phyloP scores from a whole-genome alignment of 345 rosid species.

The Garcia nutans region DNA sequence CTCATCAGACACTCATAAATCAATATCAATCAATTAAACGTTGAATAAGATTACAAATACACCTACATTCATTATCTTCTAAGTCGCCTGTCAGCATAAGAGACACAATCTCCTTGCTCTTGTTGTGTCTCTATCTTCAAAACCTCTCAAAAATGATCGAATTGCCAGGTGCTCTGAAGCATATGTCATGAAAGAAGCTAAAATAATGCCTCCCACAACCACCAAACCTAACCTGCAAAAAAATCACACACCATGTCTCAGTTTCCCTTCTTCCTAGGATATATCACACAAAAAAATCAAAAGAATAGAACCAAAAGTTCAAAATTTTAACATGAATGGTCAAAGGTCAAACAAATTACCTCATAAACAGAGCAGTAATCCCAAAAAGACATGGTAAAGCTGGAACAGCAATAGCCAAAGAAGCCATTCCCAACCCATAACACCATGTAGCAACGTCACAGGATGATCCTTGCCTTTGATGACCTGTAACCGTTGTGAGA shows the following conservation, averaged over 20 bases:
- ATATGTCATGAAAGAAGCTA: slow-evolving; percentile 89
- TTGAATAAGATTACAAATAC: slow-evolving; percentile 22
- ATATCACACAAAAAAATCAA: background rate
- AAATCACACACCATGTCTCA: background rate
- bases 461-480: slow-evolving; percentile 54
- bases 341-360: slow-evolving; percentile 44
- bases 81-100: slow-evolving; percentile 39
- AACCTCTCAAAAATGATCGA: slow-evolving; percentile 63
- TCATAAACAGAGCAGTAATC: slow-evolving; percentile 72
- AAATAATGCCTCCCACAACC: slow-evolving; percentile 68
- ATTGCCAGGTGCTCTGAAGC: slow-evolving; percentile 80
- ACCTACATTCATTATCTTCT: slow-evolving; percentile 21
- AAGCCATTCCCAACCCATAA: slow-evolving; percentile 74
- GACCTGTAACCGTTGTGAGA: slow-evolving; percentile 45
- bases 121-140: slow-evolving; percentile 57
- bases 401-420: slow-evolving; percentile 62
- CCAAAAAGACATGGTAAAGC: slow-evolving; percentile 73
- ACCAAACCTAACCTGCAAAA: slow-evolving; percentile 77
- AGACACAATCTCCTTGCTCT: slow-evolving; percentile 48
- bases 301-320: background rate
- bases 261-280: background rate
- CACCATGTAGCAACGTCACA: slow-evolving; percentile 55
- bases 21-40: slow-evolving; percentile 16
- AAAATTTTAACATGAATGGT: background rate
- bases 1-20: slow-evolving; percentile 28